Evolutionary conservation across 1,139 yeast species (phyloP).

Genomic region (Hemisphaericaspora xylofermentans): DNA sequence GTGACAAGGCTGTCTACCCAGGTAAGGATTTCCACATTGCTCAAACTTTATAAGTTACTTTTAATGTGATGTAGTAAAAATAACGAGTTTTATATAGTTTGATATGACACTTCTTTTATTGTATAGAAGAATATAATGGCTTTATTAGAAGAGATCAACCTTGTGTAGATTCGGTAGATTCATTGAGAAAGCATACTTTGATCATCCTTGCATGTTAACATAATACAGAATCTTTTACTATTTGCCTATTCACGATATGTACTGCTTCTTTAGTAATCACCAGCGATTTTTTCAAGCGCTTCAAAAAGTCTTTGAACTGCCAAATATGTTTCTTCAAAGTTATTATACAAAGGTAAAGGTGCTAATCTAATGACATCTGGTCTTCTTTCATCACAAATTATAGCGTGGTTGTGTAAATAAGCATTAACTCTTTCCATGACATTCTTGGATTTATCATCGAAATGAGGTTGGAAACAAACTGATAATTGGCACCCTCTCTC

Average conservation of each 20-base stretch:
- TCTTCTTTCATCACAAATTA: slow-evolving; percentile 83
- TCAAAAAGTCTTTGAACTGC: slow-evolving; percentile 49
- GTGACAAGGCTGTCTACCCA: slow-evolving; percentile 91
- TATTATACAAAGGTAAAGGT: slow-evolving; percentile 80
- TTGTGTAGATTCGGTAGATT: background rate
- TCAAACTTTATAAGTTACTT: slow-evolving; percentile 27
- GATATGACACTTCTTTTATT: slow-evolving; percentile 1
- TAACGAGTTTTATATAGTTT: background rate
- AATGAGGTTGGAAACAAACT: slow-evolving; percentile 58
- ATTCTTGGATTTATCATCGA: slow-evolving; percentile 32
- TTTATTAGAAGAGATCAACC: background rate
- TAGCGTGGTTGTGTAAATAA: slow-evolving; percentile 54
- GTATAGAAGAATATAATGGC: slow-evolving; percentile 1
- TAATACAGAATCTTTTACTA: too few species aligned
- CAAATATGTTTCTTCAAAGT: slow-evolving; percentile 59
- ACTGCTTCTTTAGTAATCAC: slow-evolving; percentile 4
- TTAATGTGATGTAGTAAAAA: background rate
- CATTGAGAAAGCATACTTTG: too few species aligned
- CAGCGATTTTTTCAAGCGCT: slow-evolving; percentile 24
- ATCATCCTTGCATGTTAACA: too few species aligned
- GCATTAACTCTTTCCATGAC: slow-evolving; percentile 64
- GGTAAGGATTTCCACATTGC: slow-evolving; percentile 79
- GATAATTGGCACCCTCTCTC: slow-evolving; percentile 85
- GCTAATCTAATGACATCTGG: slow-evolving; percentile 87
- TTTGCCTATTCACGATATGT: too few species aligned